These are phyloP conservation scores for Scedosporium minutisporum DNA, from an alignment of 2,329 filamentous ascomycete species.

Conservation along the genomic window DNA sequence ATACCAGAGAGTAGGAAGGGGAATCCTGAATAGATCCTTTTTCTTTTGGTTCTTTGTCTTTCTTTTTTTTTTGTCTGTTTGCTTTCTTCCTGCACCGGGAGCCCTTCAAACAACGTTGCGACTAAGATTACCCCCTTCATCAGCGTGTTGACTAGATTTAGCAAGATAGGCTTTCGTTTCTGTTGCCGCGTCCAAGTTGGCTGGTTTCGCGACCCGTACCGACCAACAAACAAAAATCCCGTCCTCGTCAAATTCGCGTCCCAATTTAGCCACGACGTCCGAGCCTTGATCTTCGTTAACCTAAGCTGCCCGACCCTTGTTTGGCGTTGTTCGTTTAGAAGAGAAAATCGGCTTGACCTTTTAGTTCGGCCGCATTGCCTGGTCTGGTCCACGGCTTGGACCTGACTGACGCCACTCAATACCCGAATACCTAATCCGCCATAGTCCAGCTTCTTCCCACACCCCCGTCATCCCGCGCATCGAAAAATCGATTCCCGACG, in stretches of 20 bases:
- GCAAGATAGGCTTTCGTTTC: neutral
- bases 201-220: neutral
- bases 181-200: neutral
- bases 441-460: neutral
- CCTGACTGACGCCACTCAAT: neutral
- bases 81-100: neutral
- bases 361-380: slow-evolving; percentile 1
- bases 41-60: neutral
- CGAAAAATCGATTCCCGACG: neutral
- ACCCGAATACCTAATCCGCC: slow-evolving; percentile 1
- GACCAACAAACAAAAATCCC: neutral
- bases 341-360: neutral
- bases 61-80: neutral
- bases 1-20: neutral
- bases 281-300: neutral
- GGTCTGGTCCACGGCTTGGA: neutral
- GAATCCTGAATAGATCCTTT: neutral
- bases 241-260: neutral
- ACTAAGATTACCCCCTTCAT: neutral
- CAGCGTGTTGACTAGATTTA: neutral
- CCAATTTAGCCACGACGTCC: neutral
- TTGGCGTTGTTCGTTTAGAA: neutral
- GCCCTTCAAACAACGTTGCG: neutral
- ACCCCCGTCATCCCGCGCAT: neutral
- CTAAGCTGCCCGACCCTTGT: neutral